phyloP scores from a whole-genome alignment of 768 basidiomycete species.

The Sarcodon sp. region DNA sequence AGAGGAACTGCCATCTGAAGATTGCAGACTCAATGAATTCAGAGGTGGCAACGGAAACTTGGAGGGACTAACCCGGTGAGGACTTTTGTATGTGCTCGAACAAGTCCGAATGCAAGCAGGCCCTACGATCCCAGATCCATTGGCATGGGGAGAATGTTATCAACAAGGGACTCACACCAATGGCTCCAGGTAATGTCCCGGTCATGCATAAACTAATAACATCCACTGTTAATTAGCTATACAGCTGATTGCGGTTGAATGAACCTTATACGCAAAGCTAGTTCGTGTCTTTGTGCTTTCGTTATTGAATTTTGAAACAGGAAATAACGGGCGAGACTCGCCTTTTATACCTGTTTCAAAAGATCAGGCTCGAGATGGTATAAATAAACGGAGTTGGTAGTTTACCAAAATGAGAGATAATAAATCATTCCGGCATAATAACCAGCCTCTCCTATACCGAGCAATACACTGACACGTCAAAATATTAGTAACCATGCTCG shows the following conservation, averaged over 20 bases:
- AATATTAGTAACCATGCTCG: neutral
- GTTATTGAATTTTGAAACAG: too few relatives aligned
- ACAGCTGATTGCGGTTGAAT: neutral
- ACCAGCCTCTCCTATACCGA: slow-evolving; percentile 50
- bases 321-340: neutral
- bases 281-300: slow-evolving; percentile 23
- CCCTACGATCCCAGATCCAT: slow-evolving; percentile 19
- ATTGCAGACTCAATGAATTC: neutral
- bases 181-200: slow-evolving; percentile 40
- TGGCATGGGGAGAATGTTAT: neutral
- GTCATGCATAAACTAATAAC: slow-evolving; percentile 38
- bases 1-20: slow-evolving; percentile 45
- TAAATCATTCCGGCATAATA: slow-evolving; percentile 52
- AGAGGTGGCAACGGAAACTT: neutral
- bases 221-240: neutral
- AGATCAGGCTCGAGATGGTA: neutral
- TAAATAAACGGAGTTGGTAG: neutral
- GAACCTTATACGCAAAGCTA: slow-evolving; percentile 37
- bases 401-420: slow-evolving; percentile 42
- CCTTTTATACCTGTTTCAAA: slow-evolving; percentile 17
- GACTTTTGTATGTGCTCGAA: slow-evolving; percentile 33
- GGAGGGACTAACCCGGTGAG: slow-evolving; percentile 20
- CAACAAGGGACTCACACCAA: slow-evolving; percentile 24
- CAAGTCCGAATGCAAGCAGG: slow-evolving; percentile 42
- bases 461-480: slow-evolving; percentile 27